phyloP scores from a whole-genome alignment of 106 monocot genomes.

The Hemerocallis citrina region DNA sequence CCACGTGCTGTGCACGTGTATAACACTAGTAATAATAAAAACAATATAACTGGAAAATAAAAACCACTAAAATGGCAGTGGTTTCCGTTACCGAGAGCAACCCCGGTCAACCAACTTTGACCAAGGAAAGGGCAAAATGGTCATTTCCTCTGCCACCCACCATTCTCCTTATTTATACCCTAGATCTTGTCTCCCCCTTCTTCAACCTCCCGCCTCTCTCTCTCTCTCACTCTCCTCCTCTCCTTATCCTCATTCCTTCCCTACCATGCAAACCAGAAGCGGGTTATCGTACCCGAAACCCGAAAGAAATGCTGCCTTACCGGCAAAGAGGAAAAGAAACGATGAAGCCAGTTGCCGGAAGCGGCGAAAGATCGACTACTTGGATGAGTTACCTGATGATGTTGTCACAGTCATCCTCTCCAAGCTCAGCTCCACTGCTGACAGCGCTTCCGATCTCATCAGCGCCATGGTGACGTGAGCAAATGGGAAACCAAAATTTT shows the following conservation, averaged over 20 bases:
- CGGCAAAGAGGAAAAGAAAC: not conserved
- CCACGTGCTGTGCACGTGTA: too few relatives aligned
- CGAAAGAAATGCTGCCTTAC: not conserved
- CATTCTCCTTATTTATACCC: too few relatives aligned
- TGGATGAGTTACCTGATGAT: conserved; percentile 56
- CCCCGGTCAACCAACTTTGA: too few relatives aligned
- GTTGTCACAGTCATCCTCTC: conserved; percentile 43
- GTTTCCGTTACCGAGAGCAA: too few relatives aligned
- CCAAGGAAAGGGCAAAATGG: too few relatives aligned
- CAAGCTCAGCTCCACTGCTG: conserved; percentile 34
- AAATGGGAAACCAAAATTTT: not conserved
- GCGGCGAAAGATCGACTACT: conserved; percentile 8
- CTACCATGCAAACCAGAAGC: not conserved
- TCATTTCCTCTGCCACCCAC: too few relatives aligned
- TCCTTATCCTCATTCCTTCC: too few relatives aligned
- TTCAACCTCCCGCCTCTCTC: not conserved
- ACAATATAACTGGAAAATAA: too few relatives aligned
- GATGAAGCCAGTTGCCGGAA: not conserved
- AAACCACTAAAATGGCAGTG: too few relatives aligned
- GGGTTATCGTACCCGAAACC: not conserved
- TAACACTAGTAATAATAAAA: too few relatives aligned
- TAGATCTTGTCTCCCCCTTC: too few relatives aligned
- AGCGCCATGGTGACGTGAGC: conserved; percentile 32
- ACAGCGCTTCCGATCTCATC: conserved; percentile 42
- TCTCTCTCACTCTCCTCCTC: not conserved